These are phyloP conservation scores for Phaeotremella skinneri DNA, from an alignment of 768 basidiomycete genomes.

Conservation along the genomic window DNA sequence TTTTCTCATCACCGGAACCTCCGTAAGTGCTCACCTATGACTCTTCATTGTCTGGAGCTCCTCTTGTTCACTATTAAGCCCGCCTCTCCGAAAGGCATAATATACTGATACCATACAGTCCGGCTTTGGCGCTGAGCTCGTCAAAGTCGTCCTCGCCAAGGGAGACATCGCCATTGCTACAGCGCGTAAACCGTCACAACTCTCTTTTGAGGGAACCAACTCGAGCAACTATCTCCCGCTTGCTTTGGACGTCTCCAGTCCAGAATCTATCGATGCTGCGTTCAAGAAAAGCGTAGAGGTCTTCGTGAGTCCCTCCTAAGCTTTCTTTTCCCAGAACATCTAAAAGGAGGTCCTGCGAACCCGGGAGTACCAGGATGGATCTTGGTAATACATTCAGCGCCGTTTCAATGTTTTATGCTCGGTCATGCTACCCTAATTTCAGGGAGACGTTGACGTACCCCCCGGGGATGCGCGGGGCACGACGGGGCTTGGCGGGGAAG, in stretches of 20 bases:
- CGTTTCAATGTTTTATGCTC: too few relatives aligned
- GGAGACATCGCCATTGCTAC: constrained; percentile 6
- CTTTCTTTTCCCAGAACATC: too few relatives aligned
- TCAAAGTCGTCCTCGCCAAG: constrained; percentile 5
- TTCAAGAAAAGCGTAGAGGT: constrained; percentile 3
- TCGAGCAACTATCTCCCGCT: not conserved
- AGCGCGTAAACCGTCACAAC: not conserved
- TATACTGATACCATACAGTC: not conserved
- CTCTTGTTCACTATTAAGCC: not conserved
- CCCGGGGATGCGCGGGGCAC: too few relatives aligned
- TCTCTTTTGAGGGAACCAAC: not conserved
- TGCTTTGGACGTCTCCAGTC: constrained; percentile 1
- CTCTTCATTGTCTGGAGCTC: not conserved
- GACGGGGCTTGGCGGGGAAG: too few relatives aligned
- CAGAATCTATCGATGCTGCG: not conserved
- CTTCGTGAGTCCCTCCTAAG: not conserved
- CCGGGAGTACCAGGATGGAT: too few relatives aligned
- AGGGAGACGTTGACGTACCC: too few relatives aligned
- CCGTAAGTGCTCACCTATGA: constrained; percentile 5
- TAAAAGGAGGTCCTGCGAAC: too few relatives aligned
- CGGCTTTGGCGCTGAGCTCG: constrained; percentile 8
- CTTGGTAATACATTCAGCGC: too few relatives aligned
- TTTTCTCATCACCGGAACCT: constrained; percentile 14
- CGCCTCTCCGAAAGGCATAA: constrained; percentile 9
- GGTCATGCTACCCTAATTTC: too few relatives aligned